Evolutionary conservation across 2,329 filamentous ascomycete genomes (phyloP).

Genomic region (Fusarium lateritium): DNA sequence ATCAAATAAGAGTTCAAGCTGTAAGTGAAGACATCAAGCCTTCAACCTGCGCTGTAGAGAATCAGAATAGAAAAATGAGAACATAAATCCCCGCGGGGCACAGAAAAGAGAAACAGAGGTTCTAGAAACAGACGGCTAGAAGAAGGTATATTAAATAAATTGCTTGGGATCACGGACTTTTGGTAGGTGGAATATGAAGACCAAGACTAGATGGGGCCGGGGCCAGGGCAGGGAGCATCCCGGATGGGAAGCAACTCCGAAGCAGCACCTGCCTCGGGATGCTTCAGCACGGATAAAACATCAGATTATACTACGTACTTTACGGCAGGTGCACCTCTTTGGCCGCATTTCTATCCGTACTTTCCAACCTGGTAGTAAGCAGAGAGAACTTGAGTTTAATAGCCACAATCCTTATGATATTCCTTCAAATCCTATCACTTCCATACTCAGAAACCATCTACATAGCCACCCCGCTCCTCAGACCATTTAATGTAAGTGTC

Average conservation of each 20-base stretch:
- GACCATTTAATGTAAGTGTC: slow-evolving; percentile 15
- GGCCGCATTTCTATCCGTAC: slow-evolving; percentile 6
- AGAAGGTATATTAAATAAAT: slow-evolving; percentile 18
- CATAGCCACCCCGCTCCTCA: slow-evolving; percentile 17
- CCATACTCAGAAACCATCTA: slow-evolving; percentile 4
- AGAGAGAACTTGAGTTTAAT: neutral
- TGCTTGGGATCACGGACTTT: slow-evolving; percentile 12
- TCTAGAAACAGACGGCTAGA: slow-evolving; percentile 21
- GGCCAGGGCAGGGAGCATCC: slow-evolving; percentile 36
- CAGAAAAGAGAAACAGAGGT: slow-evolving; percentile 23
- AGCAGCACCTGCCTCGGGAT: slow-evolving; percentile 38
- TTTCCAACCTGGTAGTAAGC: neutral
- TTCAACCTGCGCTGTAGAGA: slow-evolving; percentile 35
- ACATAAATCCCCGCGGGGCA: slow-evolving; percentile 17
- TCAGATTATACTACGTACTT: slow-evolving; percentile 5
- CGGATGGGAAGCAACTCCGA: slow-evolving; percentile 44
- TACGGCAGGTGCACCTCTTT: neutral
- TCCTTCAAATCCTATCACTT: slow-evolving; percentile 21
- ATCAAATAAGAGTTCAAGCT: slow-evolving; percentile 27
- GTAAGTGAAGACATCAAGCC: slow-evolving; percentile 44
- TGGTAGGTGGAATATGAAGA: slow-evolving; percentile 6
- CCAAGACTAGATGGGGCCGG: slow-evolving; percentile 31
- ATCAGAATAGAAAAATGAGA: slow-evolving; percentile 16
- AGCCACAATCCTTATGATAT: slow-evolving; percentile 1
- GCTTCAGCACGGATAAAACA: slow-evolving; percentile 30